A percentile compares a stretch with the other conserved stretches of the same genome.
Evolutionary conservation across 2,329 filamentous ascomycete species (phyloP).

Genomic region (Fusarium setosum): DNA sequence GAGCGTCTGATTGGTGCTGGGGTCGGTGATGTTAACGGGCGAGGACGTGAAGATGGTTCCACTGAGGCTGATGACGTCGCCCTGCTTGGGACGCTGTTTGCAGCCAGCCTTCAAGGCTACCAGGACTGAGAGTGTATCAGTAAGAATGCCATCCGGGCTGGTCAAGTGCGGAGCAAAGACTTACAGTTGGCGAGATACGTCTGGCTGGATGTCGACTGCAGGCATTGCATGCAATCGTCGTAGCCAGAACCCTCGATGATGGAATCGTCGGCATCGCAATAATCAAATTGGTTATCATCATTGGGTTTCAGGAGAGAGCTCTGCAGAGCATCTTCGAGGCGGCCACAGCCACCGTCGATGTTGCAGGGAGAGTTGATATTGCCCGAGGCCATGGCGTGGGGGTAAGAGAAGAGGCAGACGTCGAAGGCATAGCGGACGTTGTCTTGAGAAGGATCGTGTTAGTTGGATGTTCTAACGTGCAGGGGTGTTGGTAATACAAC

Average conservation of each 20-base stretch:
- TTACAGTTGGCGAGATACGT: constrained; percentile 62
- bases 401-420: constrained; percentile 57
- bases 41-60: constrained; percentile 54
- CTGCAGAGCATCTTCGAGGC: constrained; percentile 52
- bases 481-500: constrained; percentile 17
- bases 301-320: constrained; percentile 35
- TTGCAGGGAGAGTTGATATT: constrained; percentile 56
- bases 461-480: no score
- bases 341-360: constrained; percentile 53
- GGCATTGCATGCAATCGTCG: constrained; percentile 55
- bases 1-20: constrained; percentile 40
- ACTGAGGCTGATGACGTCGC: constrained; percentile 53
- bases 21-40: constrained; percentile 54
- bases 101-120: constrained; percentile 61
- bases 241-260: constrained; percentile 47
- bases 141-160: not conserved
- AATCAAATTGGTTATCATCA: constrained; percentile 49
- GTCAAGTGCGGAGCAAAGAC: constrained; percentile 27
- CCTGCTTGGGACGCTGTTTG: constrained; percentile 54
- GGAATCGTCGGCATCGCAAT: constrained; percentile 54
- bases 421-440: constrained; percentile 62
- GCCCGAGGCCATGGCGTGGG: constrained; percentile 45
- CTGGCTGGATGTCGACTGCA: constrained; percentile 54
- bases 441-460: constrained; percentile 48
- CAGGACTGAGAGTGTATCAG: constrained; percentile 53